Evolutionary conservation across 768 basidiomycete species (phyloP), one percentile per base, ranked within the genome.

Genomic region (Lentinus brumalis): DNA sequence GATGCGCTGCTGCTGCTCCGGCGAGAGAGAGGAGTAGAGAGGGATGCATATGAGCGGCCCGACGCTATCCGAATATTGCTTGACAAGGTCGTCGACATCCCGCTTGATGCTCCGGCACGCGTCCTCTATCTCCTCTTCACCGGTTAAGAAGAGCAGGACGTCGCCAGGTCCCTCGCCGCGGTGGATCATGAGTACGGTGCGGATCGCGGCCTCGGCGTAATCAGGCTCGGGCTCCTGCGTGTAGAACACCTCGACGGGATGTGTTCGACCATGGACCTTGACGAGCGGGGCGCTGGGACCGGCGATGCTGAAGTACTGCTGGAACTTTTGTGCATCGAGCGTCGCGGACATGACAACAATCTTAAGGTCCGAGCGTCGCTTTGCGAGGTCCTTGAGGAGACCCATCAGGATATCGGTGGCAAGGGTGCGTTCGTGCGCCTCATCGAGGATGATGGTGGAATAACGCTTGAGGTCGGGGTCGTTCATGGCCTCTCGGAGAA

Each of bases 371-470:
- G 83, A 62, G 38, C 97, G 87, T 64, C 83, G 85, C 71, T 86
- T 87, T 3, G 89, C 89, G 29, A 99, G 83, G 38, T 80, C 75
- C 76, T 98, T 99, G 38, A 98, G 82, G 7, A 99, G 81, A 62
- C 96, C 95, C 96, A 99, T 98, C 38, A 99, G 87, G 69, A 98
- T 96, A 77, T 99, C 97, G 35, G 96, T 98, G 0, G 97, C 94
- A 42, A 98, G 83, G 0, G 97, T 98, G 62, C 96, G 89, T 78
- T 99, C 97, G 78, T 99, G 97, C 5, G 94, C 97, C 78, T 99
- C 97, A 73, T 99, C 97, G 58, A 98, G 86, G 69, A 99, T 98
- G 76, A 99, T 95, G 21, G 96, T 98, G 18, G 94, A 96, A 74
- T 99, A 99, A 4, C 95, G 86, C 30, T 83, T 79, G 41, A 98